Base-by-base conservation (phyloP, 768 basidiomycete genomes). In the Jaapia argillacea region DNA sequence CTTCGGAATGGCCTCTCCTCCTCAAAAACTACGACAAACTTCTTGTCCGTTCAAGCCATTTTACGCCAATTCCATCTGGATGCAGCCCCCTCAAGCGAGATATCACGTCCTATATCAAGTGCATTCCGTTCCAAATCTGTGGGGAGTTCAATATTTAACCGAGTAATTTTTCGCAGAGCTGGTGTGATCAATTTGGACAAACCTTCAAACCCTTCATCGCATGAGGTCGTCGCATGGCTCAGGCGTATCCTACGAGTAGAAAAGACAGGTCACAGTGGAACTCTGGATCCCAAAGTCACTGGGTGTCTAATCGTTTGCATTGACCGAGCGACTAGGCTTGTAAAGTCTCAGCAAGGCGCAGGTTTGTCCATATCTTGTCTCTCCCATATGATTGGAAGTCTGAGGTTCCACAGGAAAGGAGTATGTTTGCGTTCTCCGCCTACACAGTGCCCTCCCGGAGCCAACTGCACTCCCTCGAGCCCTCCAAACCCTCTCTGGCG, bases 161-260 rank as follows among this genome's bases (percentile, higher is more conserved):
- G 25, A 48, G 13, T 12, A 18, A 10, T 6, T 21, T 40, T 39
- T 48, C 45, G n/a, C 51, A 94, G 91, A 71, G 90, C 93, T 52
- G 96, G 96, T 53, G 89, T 97, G 42, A 99, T 99, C 62, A 99
- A 99, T 68, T 74, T 99, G 52, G 96, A 99, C 77, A 99, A 99
- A 59, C 96, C 96, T 20, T 97, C 94, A 24, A 99, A 98, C 66
- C 94, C 94, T 3, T 96, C 93, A 14, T 94, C 93, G 4, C 96
- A 99, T 64, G 96, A 99, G 71, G 96, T 99, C 43, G 96, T 99
- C 51, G 96, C 96, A 13, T 99, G 96, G 96, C 67, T 99, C 49
- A 77, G 93, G 54, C 79, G 96, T n/a, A 99, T 99, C 50, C 64
- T 99, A 43, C 81, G 93, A 18, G 90, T 86, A 21, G 96, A 98